Base-by-base conservation (phyloP, 257 asterid genomes). In the Jacaranda copaia region DNA sequence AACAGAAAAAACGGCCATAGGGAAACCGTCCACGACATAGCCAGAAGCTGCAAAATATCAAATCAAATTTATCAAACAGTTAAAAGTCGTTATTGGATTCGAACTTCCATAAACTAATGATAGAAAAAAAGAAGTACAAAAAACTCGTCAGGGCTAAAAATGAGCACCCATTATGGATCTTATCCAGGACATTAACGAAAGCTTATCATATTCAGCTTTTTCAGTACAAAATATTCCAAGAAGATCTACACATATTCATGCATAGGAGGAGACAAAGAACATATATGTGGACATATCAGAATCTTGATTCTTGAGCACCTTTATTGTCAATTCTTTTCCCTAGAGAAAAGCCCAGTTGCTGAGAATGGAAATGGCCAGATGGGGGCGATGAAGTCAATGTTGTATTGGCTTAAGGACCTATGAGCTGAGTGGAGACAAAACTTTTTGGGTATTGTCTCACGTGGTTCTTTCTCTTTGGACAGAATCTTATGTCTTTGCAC, bases 1-100 rank as follows among this genome's bases (percentile, higher is more conserved):
- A 68, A 20, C 40, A 81, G 52, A 25, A 82, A 58, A 40, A 83
- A 51, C 40, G 74, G 63, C 58, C 66, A 67, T 10, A 57, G 51
- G 68, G 67, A 57, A 66, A 68, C 43, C 48, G 55, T 62, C 81
- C 74, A 57, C 58, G 43, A 69, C 58, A 45, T 70, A 55, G 10
- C 5, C 43, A 8, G 6, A 25, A 76, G 74, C 81, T 84, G 88
- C 82, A 68, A 48, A 13, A 51, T 16, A 58, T 5, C 66, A 75
- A 48, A 59, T 20, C 1, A 7, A 42, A 42, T 42, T 8, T 5
- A 42, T 42, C 46, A 42, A 42, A 42, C 46, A 1, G 46, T 42
- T 42, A 25, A 25, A 25, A 25, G 32, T 25, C 32, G 32, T 2
- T 25, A 25, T 25, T 25, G 32, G 32, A 25, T 25, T 25, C 32